Evolutionary conservation across 2,329 filamentous ascomycete species (phyloP), one percentile per base, ranked within the genome.

Genomic region (Pezicula radicicola): DNA sequence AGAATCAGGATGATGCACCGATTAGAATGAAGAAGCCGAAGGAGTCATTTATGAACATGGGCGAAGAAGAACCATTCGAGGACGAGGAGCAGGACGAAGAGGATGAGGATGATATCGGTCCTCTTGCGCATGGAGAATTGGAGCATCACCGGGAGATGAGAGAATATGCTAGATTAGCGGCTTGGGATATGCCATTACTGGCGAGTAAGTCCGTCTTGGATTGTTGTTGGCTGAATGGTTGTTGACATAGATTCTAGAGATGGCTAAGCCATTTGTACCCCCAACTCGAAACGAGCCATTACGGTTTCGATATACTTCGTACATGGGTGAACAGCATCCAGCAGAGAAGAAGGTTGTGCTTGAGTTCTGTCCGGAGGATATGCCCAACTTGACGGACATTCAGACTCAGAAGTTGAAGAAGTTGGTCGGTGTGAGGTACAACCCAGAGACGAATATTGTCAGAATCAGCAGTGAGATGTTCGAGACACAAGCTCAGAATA

Each of bases 131-230:
- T 71, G 85, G 80, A 49, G 91, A 97, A 74, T 74, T 99, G 60
- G 90, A 97, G 63, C 81, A 94, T 69, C 86, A 95, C 64, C 81
- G 93, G 57, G 92, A 97, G 71, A 79, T 93, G 67, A 82, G 94
- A 75, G 85, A 96, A 64, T 97, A 96, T 69, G 86, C 89, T 45
- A 82, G 94, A 48, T 77, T 96, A 61, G 85, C 89, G 44, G 91
- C 91, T 21, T 99, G 94, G 92, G 94, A 99, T 71, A 89, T 99
- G 87, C 94, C 94, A 9, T 74, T 96, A 56, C 76, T 99, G 54
- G 84, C 86, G 53, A 89, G 92, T 96, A 81, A 70, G 89, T 78
- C 48, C 28, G 19, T 49, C 43, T 46, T 37, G 49, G 19, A 36
- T 35, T 43, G n/a, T 28, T 39, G 27, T 19, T 35, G 40, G 10